Evolutionary conservation across 176 grass and related monocot genomes (phyloP).

Genomic region (Eremochloa ophiuroides): DNA sequence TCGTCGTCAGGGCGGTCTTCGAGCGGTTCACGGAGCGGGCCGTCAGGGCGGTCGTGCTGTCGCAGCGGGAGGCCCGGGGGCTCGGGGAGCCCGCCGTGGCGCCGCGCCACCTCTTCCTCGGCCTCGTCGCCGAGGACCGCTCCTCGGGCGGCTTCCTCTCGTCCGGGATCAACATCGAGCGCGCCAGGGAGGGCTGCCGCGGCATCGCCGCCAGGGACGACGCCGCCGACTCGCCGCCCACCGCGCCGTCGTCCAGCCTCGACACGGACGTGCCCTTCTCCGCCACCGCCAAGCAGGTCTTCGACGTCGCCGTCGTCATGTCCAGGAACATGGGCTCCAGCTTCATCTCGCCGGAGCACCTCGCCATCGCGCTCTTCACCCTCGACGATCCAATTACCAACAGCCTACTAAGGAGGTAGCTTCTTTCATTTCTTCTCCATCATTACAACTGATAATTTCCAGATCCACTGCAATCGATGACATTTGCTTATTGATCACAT

Average conservation of each 20-base stretch:
- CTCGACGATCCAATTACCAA: constrained; percentile 69
- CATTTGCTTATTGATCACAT: not conserved
- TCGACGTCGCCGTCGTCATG: constrained; percentile 56
- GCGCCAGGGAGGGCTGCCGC: constrained; percentile 62
- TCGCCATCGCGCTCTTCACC: constrained; percentile 68
- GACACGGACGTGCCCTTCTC: constrained; percentile 75
- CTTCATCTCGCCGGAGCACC: constrained; percentile 86
- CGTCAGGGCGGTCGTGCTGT: constrained; percentile 69
- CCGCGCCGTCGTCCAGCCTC: constrained; percentile 15
- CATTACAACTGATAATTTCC: not conserved
- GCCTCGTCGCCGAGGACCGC: constrained; percentile 78
- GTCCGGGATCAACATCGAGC: constrained; percentile 76
- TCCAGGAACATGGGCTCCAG: constrained; percentile 76
- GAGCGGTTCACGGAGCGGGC: constrained; percentile 90
- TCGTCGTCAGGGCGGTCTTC: constrained; percentile 52
- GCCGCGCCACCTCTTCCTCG: constrained; percentile 86
- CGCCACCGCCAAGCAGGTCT: constrained; percentile 52
- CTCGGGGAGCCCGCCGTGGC: constrained; percentile 59
- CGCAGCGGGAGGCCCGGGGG: constrained; percentile 76
- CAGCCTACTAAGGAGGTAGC: constrained; percentile 72
- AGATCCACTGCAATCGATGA: not conserved
- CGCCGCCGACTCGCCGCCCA: not conserved
- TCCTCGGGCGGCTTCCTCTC: constrained; percentile 58
- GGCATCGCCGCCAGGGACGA: constrained; percentile 21
- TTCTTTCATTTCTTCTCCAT: not conserved